Evolutionary conservation across 805 yeast genomes (phyloP).

Genomic region (Wickerhamiella kurtzmanii): DNA sequence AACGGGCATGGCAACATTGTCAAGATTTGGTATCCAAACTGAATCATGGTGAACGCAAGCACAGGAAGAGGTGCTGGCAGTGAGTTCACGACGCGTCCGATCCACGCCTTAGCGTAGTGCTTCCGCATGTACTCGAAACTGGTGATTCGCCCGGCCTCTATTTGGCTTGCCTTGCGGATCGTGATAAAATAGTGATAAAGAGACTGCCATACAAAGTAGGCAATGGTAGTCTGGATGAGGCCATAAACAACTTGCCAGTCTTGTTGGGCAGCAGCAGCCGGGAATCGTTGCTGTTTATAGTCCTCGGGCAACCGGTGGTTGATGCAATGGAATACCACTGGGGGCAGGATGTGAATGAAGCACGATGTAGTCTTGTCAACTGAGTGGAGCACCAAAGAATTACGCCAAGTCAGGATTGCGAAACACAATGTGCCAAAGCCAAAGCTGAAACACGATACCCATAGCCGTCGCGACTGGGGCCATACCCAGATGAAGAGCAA

Average conservation of each 20-base stretch:
- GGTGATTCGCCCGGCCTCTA: slow-evolving; percentile 73
- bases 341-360: slow-evolving; percentile 84
- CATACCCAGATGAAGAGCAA: slow-evolving; percentile 68
- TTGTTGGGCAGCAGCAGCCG: slow-evolving; percentile 61
- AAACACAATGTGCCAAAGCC: slow-evolving; percentile 81
- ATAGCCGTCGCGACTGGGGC: slow-evolving; percentile 60
- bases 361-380: slow-evolving; percentile 86
- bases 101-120: slow-evolving; percentile 45
- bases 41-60: slow-evolving; percentile 71
- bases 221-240: slow-evolving; percentile 61
- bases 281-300: slow-evolving; percentile 45
- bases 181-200: slow-evolving; percentile 87
- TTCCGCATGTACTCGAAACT: slow-evolving; percentile 75
- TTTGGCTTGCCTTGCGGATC: slow-evolving; percentile 60
- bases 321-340: slow-evolving; percentile 71
- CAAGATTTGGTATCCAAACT: slow-evolving; percentile 69
- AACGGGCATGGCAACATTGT: slow-evolving; percentile 85
- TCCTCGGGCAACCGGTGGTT: slow-evolving; percentile 59
- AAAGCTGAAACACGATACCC: slow-evolving; percentile 72
- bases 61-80: slow-evolving; percentile 82
- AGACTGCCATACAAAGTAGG: slow-evolving; percentile 82
- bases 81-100: slow-evolving; percentile 68
- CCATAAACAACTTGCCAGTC: slow-evolving; percentile 63
- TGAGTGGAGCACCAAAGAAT: slow-evolving; percentile 80
- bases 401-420: slow-evolving; percentile 93